Percentiles rank a stretch among this genome's conserved stretches.
Evolutionary conservation across 192 early-diverging fungal species (phyloP).

Genomic region (Coemansia sp.): DNA sequence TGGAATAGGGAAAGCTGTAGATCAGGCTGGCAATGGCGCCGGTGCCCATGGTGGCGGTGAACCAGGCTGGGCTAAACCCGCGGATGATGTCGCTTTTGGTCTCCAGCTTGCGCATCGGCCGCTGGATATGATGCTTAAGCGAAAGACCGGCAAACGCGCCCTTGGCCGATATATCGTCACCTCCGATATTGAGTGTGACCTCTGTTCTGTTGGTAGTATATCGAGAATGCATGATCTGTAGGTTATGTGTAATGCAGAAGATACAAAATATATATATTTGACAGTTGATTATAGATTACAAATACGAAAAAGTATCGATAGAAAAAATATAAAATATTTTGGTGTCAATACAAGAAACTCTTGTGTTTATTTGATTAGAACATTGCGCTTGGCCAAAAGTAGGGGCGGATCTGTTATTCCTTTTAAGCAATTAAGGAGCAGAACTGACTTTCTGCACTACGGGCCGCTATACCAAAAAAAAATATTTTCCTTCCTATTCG

Average conservation of each 20-base stretch:
- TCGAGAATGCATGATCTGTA: constrained; percentile 1
- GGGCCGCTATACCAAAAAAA: not conserved
- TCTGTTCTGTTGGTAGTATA: constrained; percentile 8
- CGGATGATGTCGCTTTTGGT: constrained; percentile 33
- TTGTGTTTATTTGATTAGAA: too few relatives aligned
- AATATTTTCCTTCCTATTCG: not conserved
- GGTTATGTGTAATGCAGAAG: not conserved
- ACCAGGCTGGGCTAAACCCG: constrained; percentile 62
- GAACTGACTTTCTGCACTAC: not conserved
- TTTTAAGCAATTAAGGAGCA: not conserved
- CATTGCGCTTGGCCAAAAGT: too few relatives aligned
- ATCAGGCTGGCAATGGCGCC: constrained; percentile 44
- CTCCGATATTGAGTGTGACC: constrained; percentile 2
- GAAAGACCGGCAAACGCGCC: not conserved
- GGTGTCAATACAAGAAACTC: not conserved
- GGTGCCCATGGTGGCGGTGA: constrained; percentile 57
- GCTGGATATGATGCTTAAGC: constrained; percentile 26
- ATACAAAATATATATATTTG: too few relatives aligned
- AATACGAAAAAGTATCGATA: not conserved
- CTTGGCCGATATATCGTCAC: not conserved
- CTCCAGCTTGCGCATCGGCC: constrained; percentile 47
- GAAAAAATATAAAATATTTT: not conserved
- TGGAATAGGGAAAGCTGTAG: constrained; percentile 46
- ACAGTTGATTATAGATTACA: not conserved
- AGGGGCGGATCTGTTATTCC: not conserved